phyloP scores from a whole-genome alignment of 345 rosid species.

The Brassica napus region DNA sequence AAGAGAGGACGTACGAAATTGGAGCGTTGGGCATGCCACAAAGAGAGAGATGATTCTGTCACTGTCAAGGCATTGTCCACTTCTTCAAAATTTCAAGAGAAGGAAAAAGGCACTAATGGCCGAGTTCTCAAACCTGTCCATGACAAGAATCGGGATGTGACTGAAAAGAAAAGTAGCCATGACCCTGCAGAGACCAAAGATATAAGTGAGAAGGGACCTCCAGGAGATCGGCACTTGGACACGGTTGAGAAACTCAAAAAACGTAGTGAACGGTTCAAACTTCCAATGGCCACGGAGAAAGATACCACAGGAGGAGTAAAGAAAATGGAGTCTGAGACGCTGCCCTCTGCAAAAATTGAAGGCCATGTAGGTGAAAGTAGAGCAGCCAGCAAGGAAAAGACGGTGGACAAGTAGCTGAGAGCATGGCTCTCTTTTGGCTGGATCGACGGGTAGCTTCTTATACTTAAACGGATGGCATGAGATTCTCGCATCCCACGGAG shows the following conservation, averaged over 20 bases:
- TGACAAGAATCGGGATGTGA: conserved; percentile 43
- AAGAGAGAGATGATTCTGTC: conserved; percentile 68
- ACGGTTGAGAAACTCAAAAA: conserved; percentile 98
- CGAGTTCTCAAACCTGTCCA: conserved; percentile 44
- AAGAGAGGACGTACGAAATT: conserved; percentile 83
- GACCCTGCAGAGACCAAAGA: conserved; percentile 58
- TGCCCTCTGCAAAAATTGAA: conserved; percentile 57
- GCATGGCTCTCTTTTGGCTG: conserved; percentile 20
- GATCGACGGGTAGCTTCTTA: conserved; percentile 26
- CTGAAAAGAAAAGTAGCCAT: conserved; percentile 50
- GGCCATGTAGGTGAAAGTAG: conserved; percentile 67
- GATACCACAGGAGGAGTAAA: conserved; percentile 53
- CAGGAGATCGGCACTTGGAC: conserved; percentile 73
- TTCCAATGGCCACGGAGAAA: conserved; percentile 87
- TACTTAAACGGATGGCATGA: conserved; percentile 5
- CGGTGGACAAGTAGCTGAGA: conserved; percentile 77
- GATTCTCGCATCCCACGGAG: conserved; percentile 26
- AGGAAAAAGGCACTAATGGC: conserved; percentile 47
- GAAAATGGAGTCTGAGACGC: conserved; percentile 63
- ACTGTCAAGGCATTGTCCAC: conserved; percentile 57
- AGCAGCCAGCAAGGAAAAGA: conserved; percentile 89
- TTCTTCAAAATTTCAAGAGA: conserved; percentile 61
- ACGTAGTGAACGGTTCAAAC: conserved; percentile 95
- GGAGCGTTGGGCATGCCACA: conserved; percentile 96
- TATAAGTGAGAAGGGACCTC: conserved; percentile 47